Base-by-base conservation (phyloP, 176 grass and related monocot species). In the Triticum dicoccoides region DNA sequence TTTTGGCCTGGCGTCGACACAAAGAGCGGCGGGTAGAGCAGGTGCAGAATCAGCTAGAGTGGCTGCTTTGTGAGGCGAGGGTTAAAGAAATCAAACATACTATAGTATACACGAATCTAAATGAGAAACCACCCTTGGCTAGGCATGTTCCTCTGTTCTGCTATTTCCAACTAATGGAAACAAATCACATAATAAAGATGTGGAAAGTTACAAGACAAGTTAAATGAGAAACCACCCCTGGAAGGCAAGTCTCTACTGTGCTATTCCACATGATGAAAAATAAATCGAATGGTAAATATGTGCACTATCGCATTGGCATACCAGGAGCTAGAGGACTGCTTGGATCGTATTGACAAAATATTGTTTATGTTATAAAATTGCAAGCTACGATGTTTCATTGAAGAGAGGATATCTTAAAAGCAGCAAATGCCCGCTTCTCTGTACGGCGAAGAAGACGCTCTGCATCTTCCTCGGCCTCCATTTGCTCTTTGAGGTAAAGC, bases 391-490 rank as follows among this genome's bases (percentile, higher is more conserved):
- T 73, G 11, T 39, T 27, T 80, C 33, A 51, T 61, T 66, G n/a
- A 83, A 77, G 34, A 82, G 83, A 88, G 96, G 97, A 98, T 98
- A 98, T 98, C 84, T 98, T 98, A 94, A 98, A 98, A 54, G 97
- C 97, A 61, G 92, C 97, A 85, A 98, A 98, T 27, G 97, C 97
- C 24, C 90, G 87, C 82, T 98, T 98, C 84, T 98, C 97, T n/a
- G 97, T 96, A 58, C 89, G 92, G 2, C 88, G 89, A 49, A 98
- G 92, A 66, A 96, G 97, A 72, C 92, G 92, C 82, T 98, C 97
- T 29, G 97, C 94, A 68, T 98, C 97, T 91, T 98, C 88, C 85
- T 98, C 97, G 49, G 97, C 97, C 84, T 98, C 97, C 97, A 98
- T 98, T 82, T 98, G 97, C 77, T 98, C 97, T 88, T 98, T 98